A percentile compares a stretch with the other conserved stretches of the same genome.
Conservation (phyloP, 805 yeast species). For the Sugiyamaella floridensis region DNA sequence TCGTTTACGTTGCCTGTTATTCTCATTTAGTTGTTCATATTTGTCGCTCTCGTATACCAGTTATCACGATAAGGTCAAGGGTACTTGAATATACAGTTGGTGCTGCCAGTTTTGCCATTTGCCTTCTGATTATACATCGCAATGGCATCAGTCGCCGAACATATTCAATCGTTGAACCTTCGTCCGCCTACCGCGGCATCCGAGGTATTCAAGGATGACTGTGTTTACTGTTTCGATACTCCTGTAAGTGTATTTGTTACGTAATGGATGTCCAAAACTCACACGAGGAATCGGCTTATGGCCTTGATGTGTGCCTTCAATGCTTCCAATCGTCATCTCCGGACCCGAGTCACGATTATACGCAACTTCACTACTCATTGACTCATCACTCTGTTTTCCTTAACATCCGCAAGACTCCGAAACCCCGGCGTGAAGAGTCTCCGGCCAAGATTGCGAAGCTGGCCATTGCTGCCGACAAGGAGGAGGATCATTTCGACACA, state of each 20-base stretch:
- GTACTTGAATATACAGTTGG: background rate
- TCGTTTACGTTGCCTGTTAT: background rate
- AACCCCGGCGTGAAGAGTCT: constrained; percentile 31
- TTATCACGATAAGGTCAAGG: background rate
- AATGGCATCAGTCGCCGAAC: constrained; percentile 2
- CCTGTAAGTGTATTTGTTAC: constrained; percentile 33
- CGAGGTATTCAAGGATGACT: constrained; percentile 76
- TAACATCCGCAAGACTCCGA: constrained; percentile 48
- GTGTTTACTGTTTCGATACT: constrained; percentile 78
- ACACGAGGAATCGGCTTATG: constrained; percentile 37
- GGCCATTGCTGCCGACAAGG: constrained; percentile 57
- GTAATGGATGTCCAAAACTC: background rate
- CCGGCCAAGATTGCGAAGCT: constrained; percentile 52
- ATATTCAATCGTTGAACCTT: constrained; percentile 10
- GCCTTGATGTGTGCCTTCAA: constrained; percentile 67
- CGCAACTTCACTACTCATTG: constrained; percentile 47
- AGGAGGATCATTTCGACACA: constrained; percentile 54
- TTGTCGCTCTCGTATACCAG: background rate
- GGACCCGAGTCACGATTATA: constrained; percentile 59
- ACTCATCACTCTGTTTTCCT: constrained; percentile 52
- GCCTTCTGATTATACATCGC: background rate
- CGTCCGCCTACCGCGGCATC: constrained; percentile 16
- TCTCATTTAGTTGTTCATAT: background rate
- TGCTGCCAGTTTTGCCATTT: background rate
- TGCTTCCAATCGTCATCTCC: constrained; percentile 51